Evolutionary conservation across 768 basidiomycete species (phyloP).

Genomic region (Auricularia cornea): DNA sequence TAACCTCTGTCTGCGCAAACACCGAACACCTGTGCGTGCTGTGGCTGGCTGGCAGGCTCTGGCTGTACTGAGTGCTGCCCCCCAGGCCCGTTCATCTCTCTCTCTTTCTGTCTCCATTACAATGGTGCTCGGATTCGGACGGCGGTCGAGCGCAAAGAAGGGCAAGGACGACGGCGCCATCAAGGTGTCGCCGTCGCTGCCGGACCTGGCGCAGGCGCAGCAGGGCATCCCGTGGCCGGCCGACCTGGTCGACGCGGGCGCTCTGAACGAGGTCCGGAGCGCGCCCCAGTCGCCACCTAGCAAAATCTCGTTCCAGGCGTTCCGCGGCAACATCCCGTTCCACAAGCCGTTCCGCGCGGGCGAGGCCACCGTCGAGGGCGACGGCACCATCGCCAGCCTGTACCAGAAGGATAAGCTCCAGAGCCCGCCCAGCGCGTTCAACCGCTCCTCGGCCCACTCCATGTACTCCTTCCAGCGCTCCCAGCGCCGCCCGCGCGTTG

Average conservation of each 20-base stretch:
- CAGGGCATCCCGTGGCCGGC: constrained; percentile 82
- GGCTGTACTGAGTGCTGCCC: too few species aligned
- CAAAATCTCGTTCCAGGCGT: constrained; percentile 69
- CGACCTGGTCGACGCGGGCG: constrained; percentile 60
- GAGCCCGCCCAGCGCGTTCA: constrained; percentile 55
- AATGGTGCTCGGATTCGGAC: constrained; percentile 14
- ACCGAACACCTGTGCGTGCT: too few species aligned
- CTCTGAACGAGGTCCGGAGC: constrained; percentile 40
- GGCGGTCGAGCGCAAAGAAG: constrained; percentile 13
- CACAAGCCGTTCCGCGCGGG: constrained; percentile 68
- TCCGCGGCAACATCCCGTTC: constrained; percentile 61
- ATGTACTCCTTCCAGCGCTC: constrained; percentile 35
- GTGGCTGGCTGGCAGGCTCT: too few species aligned
- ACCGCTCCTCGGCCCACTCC: constrained; percentile 30
- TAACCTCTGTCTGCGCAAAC: too few species aligned
- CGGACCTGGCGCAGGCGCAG: constrained; percentile 49
- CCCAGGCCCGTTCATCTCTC: too few species aligned
- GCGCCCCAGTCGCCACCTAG: constrained; percentile 52
- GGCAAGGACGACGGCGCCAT: constrained; percentile 38
- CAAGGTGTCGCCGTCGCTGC: constrained; percentile 72
- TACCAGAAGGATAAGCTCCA: neutral
- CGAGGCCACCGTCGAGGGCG: constrained; percentile 17
- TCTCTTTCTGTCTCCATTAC: too few species aligned
- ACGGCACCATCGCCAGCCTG: constrained; percentile 29
- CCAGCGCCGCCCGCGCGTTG: constrained; percentile 55